Evolutionary conservation across 192 early-diverging fungal species (phyloP).

Genomic region (Chytriomyces confervae): DNA sequence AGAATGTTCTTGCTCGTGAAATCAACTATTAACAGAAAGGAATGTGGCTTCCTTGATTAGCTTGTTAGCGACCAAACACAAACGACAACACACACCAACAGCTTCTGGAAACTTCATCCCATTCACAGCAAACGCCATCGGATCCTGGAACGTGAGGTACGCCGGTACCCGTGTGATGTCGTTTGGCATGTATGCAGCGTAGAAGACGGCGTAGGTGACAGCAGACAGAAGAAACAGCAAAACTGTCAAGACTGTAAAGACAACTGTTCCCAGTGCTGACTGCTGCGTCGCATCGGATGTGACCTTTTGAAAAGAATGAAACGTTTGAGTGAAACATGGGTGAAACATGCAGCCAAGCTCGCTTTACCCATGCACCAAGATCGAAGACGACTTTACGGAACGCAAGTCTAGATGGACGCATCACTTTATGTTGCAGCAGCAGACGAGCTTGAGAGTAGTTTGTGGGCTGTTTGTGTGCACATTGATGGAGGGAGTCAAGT

Average conservation of each 20-base stretch:
- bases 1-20: conserved; percentile 25
- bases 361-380: conserved; percentile 28
- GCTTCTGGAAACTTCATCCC: conserved; percentile 19
- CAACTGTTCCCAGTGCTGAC: conserved; percentile 41
- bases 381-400: conserved; percentile 22
- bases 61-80: too few relatives aligned
- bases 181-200: conserved; percentile 67
- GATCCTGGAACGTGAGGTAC: conserved; percentile 58
- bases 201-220: conserved; percentile 62
- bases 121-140: background rate
- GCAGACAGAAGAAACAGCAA: conserved; percentile 38
- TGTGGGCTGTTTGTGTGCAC: background rate
- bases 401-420: conserved; percentile 17
- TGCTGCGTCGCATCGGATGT: conserved; percentile 48
- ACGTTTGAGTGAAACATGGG: background rate
- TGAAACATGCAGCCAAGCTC: background rate
- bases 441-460: conserved; percentile 25
- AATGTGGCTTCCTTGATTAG: background rate
- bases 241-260: conserved; percentile 41
- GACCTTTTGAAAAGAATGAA: conserved; percentile 7
- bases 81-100: conserved; percentile 1
- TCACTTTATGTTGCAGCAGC: conserved; percentile 26
- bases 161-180: conserved; percentile 59
- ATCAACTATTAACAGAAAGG: background rate
- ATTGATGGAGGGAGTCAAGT: background rate